Percentiles rank a stretch among this genome's conserved stretches.
phyloP scores from a whole-genome alignment of 2,329 filamentous ascomycete species.

The Stenocarpella maydis region DNA sequence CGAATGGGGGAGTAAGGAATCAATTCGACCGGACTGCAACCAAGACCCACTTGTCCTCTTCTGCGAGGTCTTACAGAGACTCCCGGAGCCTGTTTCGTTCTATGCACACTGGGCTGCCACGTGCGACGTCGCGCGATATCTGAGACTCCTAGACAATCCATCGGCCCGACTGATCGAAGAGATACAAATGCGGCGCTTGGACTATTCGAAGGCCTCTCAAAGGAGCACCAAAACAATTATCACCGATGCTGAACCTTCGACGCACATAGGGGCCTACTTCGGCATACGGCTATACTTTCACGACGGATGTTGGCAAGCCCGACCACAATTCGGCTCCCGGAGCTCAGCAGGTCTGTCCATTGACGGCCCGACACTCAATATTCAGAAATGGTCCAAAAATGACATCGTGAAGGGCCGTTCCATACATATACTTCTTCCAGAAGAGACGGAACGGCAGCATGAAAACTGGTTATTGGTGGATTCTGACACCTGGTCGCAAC shows the following conservation, averaged over 20 bases:
- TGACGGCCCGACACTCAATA: too few species aligned
- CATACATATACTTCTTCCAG: background rate
- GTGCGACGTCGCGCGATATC: background rate
- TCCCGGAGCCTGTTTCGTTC: background rate
- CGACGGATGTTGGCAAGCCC: background rate
- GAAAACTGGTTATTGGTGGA: background rate
- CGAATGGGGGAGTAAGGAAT: background rate
- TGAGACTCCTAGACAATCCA: background rate
- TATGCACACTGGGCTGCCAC: too few species aligned
- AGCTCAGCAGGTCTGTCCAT: background rate
- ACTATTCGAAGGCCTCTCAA: rapidly evolving
- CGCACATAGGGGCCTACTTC: background rate
- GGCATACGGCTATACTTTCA: background rate
- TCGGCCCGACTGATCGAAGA: background rate
- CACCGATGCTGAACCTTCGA: background rate
- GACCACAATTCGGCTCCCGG: too few species aligned
- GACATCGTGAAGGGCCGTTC: background rate
- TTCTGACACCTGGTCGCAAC: too few species aligned
- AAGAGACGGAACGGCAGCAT: background rate
- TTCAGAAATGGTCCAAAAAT: background rate
- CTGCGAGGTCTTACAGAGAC: background rate
- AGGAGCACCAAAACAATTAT: rapidly evolving
- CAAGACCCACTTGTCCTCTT: background rate
- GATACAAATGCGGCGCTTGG: background rate
- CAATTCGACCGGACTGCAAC: constrained; percentile 11